phyloP scores from a whole-genome alignment of 1,139 yeast species.

The Lodderomyces parapsilosis region DNA sequence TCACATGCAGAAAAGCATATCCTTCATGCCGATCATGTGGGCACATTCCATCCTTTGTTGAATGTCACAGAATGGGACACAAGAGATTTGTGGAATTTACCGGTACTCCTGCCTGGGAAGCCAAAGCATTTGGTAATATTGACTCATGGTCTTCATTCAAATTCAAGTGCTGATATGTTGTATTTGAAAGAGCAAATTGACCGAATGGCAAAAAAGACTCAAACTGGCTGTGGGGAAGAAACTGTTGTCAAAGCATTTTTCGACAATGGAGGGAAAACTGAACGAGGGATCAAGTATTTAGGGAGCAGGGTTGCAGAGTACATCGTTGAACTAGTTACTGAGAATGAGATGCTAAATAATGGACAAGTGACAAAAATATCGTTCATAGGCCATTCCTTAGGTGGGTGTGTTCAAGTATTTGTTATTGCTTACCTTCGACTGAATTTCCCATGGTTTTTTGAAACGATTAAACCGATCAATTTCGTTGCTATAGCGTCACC shows the following conservation, averaged over 20 bases:
- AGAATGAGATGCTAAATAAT: constrained; percentile 30
- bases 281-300: constrained; percentile 81
- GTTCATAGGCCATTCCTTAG: constrained; percentile 88
- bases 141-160: constrained; percentile 92
- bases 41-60: constrained; percentile 24
- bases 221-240: constrained; percentile 36
- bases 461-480: constrained; percentile 67
- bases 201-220: constrained; percentile 23
- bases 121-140: constrained; percentile 74
- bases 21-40: constrained; percentile 30
- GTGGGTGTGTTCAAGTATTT: constrained; percentile 88
- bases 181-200: constrained; percentile 84
- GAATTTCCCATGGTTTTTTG: constrained; percentile 72
- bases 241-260: constrained; percentile 78
- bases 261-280: constrained; percentile 87
- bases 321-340: constrained; percentile 56
- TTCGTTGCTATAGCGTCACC: constrained; percentile 89
- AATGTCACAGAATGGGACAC: constrained; percentile 59
- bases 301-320: constrained; percentile 83
- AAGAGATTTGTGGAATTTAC: constrained; percentile 69
- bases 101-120: constrained; percentile 41
- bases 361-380: constrained; percentile 61
- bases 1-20: constrained; percentile 20
- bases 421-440: constrained; percentile 73
- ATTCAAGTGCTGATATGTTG: constrained; percentile 83